These are phyloP conservation scores for Backusella macrospora DNA, from an alignment of 192 early-diverging fungal species.

Conservation along the genomic window DNA sequence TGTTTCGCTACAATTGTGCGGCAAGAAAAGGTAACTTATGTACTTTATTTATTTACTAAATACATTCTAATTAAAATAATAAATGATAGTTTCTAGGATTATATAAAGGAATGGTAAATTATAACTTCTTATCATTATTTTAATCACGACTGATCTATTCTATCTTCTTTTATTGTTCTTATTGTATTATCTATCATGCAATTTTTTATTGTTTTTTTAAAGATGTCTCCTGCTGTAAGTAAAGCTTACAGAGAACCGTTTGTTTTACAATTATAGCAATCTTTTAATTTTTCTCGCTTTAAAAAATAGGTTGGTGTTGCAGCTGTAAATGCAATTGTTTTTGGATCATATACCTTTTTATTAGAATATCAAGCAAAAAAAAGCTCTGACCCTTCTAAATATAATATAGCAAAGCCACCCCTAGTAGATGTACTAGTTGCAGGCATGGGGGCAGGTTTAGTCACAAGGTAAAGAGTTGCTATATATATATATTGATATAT, in stretches of 20 bases:
- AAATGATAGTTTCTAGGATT: conserved; percentile 50
- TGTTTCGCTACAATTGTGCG: conserved; percentile 55
- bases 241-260: neutral
- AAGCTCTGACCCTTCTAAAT: neutral
- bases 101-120: conserved; percentile 63
- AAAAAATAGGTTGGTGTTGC: conserved; percentile 55
- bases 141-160: conserved; percentile 10
- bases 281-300: conserved; percentile 14
- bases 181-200: neutral
- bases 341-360: conserved; percentile 55
- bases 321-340: conserved; percentile 56
- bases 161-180: neutral
- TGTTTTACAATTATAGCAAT: neutral
- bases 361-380: conserved; percentile 50
- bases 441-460: conserved; percentile 54
- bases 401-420: conserved; percentile 36
- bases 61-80: neutral
- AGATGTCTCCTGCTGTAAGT: conserved; percentile 61
- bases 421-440: conserved; percentile 54
- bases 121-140: neutral
- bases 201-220: neutral
- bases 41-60: conserved; percentile 6
- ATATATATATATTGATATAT: conserved; percentile 1
- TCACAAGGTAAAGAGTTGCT: conserved; percentile 49
- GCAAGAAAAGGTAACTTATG: conserved; percentile 55